Evolutionary conservation across 1,284 basidiomycete genomes (phyloP), one percentile per base, ranked within the genome.

Genomic region (Inonotus obliquus): DNA sequence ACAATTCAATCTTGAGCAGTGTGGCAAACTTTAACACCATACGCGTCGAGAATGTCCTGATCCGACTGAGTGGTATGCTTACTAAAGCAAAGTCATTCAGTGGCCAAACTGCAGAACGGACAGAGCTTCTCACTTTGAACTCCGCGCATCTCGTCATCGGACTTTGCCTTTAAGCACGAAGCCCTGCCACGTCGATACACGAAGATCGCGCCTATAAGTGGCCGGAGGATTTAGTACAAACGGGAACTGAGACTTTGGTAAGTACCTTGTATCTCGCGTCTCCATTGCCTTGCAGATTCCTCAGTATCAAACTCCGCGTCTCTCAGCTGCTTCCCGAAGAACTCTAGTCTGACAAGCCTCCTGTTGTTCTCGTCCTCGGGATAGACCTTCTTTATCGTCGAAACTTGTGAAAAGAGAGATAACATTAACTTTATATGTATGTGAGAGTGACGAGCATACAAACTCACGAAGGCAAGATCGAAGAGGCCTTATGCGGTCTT

Each of bases 261-360:
- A 4, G 13, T 57, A 78, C 80, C 79, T 64, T 77, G 75, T 4
- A 87, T 64, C 64, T 85, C 81, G 45, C 80, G 74, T 44, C 82
- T 75, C 86, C 86, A 89, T 13, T 81, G 80, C n/a, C 76, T 68
- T 1, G 84, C 80, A 1, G 83, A 80, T 69, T 86, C 84, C 62
- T 78, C 75, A 0, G 84, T 88, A 66, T 86, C 86, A 62, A 84
- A 83, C 63, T 83, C 82, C 35, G 75, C 70, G 19, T 65, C n/a
- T 73, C 72, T 53, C 65, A 64, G 27, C 25, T 61, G 59, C 39
- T 64, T 51, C 65, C 71, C 65, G 7, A 76, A 70, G 39, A 81
- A 75, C 6, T 74, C 67, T 2, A 83, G 55, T 55, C 68, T 69
- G 35, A 86, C 68, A 41, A 73, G 69, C 58, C 75, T 74, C 1